Evolutionary conservation across 371 early-diverging fungal genomes (phyloP), one percentile per base, ranked within the genome.

Genomic region (Lichtheimia ornata): DNA sequence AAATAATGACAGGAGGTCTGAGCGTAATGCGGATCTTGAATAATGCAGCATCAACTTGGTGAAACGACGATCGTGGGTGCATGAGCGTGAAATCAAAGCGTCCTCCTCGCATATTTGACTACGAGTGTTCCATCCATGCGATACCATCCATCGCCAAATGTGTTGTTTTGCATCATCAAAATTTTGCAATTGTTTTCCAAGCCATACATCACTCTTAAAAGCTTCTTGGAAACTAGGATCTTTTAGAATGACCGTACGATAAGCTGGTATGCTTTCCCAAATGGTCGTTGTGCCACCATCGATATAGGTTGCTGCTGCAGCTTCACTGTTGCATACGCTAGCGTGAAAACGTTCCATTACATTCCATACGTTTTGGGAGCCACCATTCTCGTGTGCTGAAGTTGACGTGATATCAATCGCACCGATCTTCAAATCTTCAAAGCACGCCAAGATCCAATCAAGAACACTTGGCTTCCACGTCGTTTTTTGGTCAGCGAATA

Each of bases 1-100:
- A 58, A 87, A 87, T 49, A 88, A 60, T n/a, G 82, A 82, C 13
- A 83, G 73, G 62, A 84, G 79, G 59, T 88, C 88, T 15, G 84
- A 84, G 7, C 88, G 72, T 87, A 86, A 87, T 44, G 88, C 87
- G 63, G 87, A 87, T 45, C 88, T 77, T 7, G 87, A 87, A 87
- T 87, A 87, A 18, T 87, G 71, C 50, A 86, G 62, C 14, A 88
- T 11, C 35, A 35, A 9, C 79, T 58, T 88, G 88, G 50, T 84
- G 85, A 24, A 88, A 62, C 53, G 87, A 86, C 2, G 83, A 74
- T 86, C 87, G 86, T 62, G 86, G 86, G 72, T 87, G 79, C 71
- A 87, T 88, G 74, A 88, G 87, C 0, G 88, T 88, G 5, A 87
- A 88, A 22, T 58, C 25, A 87, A 67, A 49, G 87, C 87, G 51